phyloP scores from a whole-genome alignment of 768 basidiomycete species.

The Tylopilus sp. region DNA sequence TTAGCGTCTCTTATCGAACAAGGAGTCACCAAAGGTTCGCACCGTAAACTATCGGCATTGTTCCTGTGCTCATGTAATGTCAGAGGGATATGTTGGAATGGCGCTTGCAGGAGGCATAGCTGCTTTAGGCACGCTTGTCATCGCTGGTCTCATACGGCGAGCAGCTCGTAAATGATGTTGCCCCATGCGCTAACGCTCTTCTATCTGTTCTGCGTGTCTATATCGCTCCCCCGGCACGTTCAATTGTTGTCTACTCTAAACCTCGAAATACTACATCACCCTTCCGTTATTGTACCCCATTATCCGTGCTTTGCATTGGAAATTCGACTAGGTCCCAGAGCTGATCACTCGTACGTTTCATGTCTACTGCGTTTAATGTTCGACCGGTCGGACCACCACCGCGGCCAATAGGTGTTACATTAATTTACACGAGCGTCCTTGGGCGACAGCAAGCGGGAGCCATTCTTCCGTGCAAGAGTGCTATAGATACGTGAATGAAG shows the following conservation, averaged over 20 bases:
- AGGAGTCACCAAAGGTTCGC: constrained; percentile 74
- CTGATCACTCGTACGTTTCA: not conserved
- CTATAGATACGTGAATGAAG: constrained; percentile 31
- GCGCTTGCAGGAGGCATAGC: constrained; percentile 90
- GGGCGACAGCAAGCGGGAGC: constrained; percentile 10
- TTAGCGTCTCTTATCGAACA: constrained; percentile 82
- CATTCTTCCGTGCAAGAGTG: constrained; percentile 24
- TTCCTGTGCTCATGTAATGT: not conserved
- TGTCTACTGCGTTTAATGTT: not conserved
- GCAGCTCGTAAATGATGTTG: constrained; percentile 47
- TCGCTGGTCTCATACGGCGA: constrained; percentile 84
- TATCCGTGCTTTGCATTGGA: constrained; percentile 8
- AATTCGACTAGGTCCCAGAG: constrained; percentile 12
- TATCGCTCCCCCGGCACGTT: constrained; percentile 10
- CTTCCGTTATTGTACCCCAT: constrained; percentile 27
- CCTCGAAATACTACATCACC: constrained; percentile 6
- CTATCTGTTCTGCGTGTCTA: constrained; percentile 13
- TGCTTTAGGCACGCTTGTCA: constrained; percentile 71
- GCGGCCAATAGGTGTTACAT: constrained; percentile 22
- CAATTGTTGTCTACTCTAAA: constrained; percentile 13
- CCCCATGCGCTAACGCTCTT: constrained; percentile 12
- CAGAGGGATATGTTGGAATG: constrained; percentile 99
- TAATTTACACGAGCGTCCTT: constrained; percentile 27
- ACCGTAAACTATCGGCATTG: not conserved
- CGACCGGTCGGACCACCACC: not conserved